Percentiles rank a stretch among this genome's conserved stretches.
phyloP scores from a whole-genome alignment of 1,139 yeast species.

The Suhomyces kunorum region DNA sequence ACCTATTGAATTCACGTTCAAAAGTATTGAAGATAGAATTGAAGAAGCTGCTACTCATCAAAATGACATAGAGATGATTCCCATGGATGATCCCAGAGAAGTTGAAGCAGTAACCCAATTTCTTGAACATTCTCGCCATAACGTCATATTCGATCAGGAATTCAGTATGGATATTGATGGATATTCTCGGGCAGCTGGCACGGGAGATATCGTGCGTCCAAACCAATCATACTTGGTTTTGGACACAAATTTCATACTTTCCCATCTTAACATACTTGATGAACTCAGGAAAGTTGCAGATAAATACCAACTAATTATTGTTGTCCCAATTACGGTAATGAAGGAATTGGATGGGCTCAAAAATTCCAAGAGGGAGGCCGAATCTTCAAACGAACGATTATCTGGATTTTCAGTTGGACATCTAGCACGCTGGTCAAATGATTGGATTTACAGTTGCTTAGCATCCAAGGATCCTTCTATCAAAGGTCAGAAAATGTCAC shows the following conservation, averaged over 20 bases:
- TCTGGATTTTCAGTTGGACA: conserved; percentile 46
- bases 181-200: background rate
- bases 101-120: conserved; percentile 48
- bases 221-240: conserved; percentile 51
- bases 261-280: conserved; percentile 61
- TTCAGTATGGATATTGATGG: conserved; percentile 7
- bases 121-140: conserved; percentile 20
- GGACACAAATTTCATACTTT: conserved; percentile 77
- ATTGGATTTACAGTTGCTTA: conserved; percentile 71
- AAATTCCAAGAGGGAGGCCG: conserved; percentile 27
- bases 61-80: conserved; percentile 53
- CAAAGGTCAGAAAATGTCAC: conserved; percentile 63
- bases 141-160: background rate
- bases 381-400: conserved; percentile 14
- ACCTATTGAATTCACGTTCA: conserved; percentile 30
- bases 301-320: conserved; percentile 48
- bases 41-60: conserved; percentile 30
- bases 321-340: conserved; percentile 71
- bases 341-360: conserved; percentile 83
- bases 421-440: conserved; percentile 72
- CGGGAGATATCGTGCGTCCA: conserved; percentile 18
- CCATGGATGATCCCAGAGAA: conserved; percentile 49
- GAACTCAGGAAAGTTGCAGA: conserved; percentile 43
- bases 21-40: conserved; percentile 37
- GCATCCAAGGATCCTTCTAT: conserved; percentile 54